These are phyloP conservation scores for Clausena lansium DNA, from an alignment of 345 rosid species.

Conservation along the genomic window DNA sequence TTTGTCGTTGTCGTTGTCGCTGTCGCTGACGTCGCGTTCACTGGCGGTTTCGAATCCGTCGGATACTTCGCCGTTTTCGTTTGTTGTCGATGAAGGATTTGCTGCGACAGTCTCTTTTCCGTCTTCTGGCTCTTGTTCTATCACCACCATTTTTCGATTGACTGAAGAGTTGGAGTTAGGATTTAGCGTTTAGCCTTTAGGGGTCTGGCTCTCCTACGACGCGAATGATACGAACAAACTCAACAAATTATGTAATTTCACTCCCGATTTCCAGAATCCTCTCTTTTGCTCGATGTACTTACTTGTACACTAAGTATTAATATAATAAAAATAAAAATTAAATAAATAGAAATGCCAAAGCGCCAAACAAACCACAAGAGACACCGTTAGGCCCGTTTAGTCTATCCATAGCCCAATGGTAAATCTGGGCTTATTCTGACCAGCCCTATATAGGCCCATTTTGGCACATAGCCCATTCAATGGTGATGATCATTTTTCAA, in stretches of 20 bases:
- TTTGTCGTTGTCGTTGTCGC: slow-evolving; percentile 26
- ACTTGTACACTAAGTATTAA: too few relatives aligned
- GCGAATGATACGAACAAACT: background rate
- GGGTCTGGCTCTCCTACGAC: too few relatives aligned
- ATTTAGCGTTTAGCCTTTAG: background rate
- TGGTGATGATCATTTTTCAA: too few relatives aligned
- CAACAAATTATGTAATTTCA: background rate
- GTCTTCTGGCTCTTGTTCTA: slow-evolving; percentile 27
- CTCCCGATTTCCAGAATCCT: slow-evolving; percentile 7
- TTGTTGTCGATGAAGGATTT: slow-evolving; percentile 16
- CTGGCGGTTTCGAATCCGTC: slow-evolving; percentile 97
- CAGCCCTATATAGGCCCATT: too few relatives aligned
- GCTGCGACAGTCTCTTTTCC: background rate
- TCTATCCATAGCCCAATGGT: background rate
- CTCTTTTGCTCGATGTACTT: background rate
- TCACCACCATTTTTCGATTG: slow-evolving; percentile 46
- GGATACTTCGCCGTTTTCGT: slow-evolving; percentile 44
- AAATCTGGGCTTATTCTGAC: too few relatives aligned
- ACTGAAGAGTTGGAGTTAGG: background rate
- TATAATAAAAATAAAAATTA: too few relatives aligned
- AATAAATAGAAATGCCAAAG: too few relatives aligned
- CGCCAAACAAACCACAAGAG: too few relatives aligned
- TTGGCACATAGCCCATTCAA: too few relatives aligned
- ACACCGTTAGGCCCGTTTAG: too few relatives aligned
- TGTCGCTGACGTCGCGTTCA: slow-evolving; percentile 58